Base-by-base conservation (phyloP, 108 stramenopile genomes). In the Halocafeteria seosinensis region DNA sequence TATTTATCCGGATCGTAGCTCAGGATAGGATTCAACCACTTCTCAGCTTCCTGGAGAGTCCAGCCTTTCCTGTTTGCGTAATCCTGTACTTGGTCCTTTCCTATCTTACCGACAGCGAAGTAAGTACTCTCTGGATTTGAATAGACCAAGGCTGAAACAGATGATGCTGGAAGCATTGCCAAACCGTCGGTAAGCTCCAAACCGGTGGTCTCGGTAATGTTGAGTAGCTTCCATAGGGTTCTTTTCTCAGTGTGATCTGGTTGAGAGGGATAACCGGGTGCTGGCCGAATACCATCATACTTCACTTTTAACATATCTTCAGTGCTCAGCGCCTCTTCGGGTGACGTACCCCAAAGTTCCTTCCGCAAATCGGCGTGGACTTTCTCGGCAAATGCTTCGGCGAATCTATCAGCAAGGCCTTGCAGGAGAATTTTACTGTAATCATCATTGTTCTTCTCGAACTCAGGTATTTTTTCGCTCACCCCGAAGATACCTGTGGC, bases 381-480 rank as follows among this genome's bases (percentile, higher is more conserved):
- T 64, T 87, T 86, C 77, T 99, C 98, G n/a, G 98, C 98, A 79
- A 94, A 96, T 8, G 98, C 98, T 77, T 99, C 98, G 27, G 95
- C 98, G 68, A 99, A 85, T 58, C 98, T 87, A 67, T 94, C 95
- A 3, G 91, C 92, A 24, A 97, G 70, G 27, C 92, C 94, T 75
- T 99, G 95, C 13, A 91, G 87, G 92, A 99, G 94, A 68, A 99
- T 99, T 78, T 94, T 94, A 71, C 78, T 82, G 77, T 91, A 99
- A 69, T 99, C 98, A 70, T 99, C 98, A 67, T 95, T 76, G 59
- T 87, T 79, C 11, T 78, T 78, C 68, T 96, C 5, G 50, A 26
- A 62, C 34, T 34, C 42, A 29, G 0, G 21, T 13, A 17, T 30
- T 21, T 50, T 42, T 31, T 0, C 68, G 28, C 53, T 63, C 0